Conservation (phyloP, 805 yeast species). For the Sungouiozyma ichnusensis region DNA sequence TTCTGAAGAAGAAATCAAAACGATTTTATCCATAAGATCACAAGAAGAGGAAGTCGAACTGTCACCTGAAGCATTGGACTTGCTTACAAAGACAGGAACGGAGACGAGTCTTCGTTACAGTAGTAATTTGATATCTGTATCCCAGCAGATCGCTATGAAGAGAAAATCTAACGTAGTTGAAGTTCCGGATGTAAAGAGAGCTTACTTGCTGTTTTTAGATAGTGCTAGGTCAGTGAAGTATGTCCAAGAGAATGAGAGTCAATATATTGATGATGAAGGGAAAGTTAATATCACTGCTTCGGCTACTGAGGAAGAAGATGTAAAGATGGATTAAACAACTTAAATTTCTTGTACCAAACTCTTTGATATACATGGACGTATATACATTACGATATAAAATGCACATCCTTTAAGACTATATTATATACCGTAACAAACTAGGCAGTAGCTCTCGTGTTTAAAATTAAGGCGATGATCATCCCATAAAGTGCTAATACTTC, state of each 20-base stretch:
- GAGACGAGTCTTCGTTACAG: conserved; percentile 91
- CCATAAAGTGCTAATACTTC: conserved; percentile 89
- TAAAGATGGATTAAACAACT: not conserved
- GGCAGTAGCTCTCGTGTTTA: conserved; percentile 80
- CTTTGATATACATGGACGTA: conserved; percentile 1
- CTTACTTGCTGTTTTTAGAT: conserved; percentile 80
- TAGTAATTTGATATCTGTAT: conserved; percentile 79
- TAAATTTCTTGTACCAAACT: too few relatives aligned
- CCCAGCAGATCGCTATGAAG: conserved; percentile 76
- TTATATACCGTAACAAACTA: not conserved
- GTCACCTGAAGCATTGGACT: conserved; percentile 68
- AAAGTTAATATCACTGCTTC: conserved; percentile 45
- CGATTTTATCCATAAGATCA: conserved; percentile 81
- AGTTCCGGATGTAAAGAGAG: conserved; percentile 74
- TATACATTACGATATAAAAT: not conserved
- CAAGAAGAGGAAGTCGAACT: conserved; percentile 89
- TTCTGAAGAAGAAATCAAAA: conserved; percentile 70
- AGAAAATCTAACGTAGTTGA: conserved; percentile 62
- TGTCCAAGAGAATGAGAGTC: conserved; percentile 55
- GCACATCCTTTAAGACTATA: not conserved
- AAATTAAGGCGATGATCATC: conserved; percentile 86
- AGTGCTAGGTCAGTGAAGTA: conserved; percentile 81
- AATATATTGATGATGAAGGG: conserved; percentile 74
- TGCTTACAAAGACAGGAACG: conserved; percentile 79
- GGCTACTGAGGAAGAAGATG: conserved; percentile 2